These are phyloP conservation scores for Bacidia gigantensis DNA, from an alignment of 495 filamentous ascomycete species.

Conservation along the genomic window DNA sequence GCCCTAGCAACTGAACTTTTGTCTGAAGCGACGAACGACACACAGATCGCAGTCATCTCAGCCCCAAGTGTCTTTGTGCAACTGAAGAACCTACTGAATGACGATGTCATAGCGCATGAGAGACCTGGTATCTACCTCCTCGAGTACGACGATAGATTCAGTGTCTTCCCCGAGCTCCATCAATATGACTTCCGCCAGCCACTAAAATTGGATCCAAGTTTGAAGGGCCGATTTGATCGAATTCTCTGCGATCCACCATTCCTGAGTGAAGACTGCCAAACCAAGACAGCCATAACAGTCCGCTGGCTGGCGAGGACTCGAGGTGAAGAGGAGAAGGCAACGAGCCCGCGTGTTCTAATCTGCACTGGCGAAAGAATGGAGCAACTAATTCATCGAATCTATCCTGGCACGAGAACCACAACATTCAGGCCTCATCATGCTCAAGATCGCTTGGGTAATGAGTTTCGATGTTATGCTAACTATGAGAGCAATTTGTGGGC, in stretches of 20 bases:
- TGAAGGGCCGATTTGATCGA: conserved; percentile 51
- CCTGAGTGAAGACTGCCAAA: conserved; percentile 65
- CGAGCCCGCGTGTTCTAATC: conserved; percentile 38
- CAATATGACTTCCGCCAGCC: conserved; percentile 61
- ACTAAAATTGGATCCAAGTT: conserved; percentile 36
- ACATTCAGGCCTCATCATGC: conserved; percentile 43
- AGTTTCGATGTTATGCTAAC: conserved; percentile 66
- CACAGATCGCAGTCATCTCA: conserved; percentile 52
- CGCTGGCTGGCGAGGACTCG: conserved; percentile 46
- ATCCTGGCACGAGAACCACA: conserved; percentile 15
- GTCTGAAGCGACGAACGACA: conserved; percentile 35
- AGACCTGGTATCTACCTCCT: conserved; percentile 45
- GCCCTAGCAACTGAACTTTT: conserved; percentile 48
- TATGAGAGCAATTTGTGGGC: conserved; percentile 48
- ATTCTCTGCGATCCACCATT: conserved; percentile 70
- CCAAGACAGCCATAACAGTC: conserved; percentile 63
- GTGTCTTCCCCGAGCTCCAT: conserved; percentile 54
- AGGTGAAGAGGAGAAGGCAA: conserved; percentile 13
- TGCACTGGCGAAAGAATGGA: conserved; percentile 64
- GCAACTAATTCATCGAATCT: conserved; percentile 19
- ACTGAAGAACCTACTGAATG: conserved; percentile 51
- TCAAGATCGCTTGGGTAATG: conserved; percentile 54
- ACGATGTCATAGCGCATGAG: conserved; percentile 17
- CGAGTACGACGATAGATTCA: conserved; percentile 59
- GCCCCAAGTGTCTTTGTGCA: conserved; percentile 65